Conservation (phyloP, 257 asterid species). For the Nicotiana benthamiana region DNA sequence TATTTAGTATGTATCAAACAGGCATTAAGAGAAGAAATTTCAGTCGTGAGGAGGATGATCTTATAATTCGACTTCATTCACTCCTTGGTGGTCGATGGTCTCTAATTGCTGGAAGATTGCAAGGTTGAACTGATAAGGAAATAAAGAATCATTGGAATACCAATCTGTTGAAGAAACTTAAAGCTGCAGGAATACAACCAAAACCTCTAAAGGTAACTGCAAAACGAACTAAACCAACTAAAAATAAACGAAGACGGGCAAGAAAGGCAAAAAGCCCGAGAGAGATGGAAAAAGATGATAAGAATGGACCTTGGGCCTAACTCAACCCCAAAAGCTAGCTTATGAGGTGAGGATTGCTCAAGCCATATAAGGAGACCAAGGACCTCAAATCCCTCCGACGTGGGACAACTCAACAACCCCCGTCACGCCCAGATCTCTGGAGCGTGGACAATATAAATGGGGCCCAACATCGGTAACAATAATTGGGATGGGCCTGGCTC, state of each 20-base stretch:
- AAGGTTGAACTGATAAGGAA: constrained; percentile 8
- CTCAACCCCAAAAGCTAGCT: too few species aligned
- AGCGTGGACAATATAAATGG: too few species aligned
- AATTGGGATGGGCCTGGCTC: too few species aligned
- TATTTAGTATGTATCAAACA: too few species aligned
- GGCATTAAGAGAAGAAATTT: constrained; percentile 11
- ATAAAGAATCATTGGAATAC: constrained; percentile 3
- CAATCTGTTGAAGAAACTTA: background rate
- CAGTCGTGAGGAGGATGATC: constrained; percentile 1
- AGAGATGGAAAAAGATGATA: background rate
- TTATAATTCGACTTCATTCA: constrained; percentile 1
- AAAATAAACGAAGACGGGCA: background rate
- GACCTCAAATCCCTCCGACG: too few species aligned
- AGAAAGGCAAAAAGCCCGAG: background rate
- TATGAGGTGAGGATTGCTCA: too few species aligned
- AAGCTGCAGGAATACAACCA: background rate
- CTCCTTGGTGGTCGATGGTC: constrained; percentile 11
- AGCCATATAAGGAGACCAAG: too few species aligned
- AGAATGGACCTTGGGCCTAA: too few species aligned
- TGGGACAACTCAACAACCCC: too few species aligned
- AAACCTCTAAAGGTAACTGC: background rate
- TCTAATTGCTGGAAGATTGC: background rate
- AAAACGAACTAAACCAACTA: background rate
- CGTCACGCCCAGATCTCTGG: too few species aligned
- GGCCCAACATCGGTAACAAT: too few species aligned